Evolutionary conservation across 768 basidiomycete genomes (phyloP).

Genomic region (Cubamyces sp.): DNA sequence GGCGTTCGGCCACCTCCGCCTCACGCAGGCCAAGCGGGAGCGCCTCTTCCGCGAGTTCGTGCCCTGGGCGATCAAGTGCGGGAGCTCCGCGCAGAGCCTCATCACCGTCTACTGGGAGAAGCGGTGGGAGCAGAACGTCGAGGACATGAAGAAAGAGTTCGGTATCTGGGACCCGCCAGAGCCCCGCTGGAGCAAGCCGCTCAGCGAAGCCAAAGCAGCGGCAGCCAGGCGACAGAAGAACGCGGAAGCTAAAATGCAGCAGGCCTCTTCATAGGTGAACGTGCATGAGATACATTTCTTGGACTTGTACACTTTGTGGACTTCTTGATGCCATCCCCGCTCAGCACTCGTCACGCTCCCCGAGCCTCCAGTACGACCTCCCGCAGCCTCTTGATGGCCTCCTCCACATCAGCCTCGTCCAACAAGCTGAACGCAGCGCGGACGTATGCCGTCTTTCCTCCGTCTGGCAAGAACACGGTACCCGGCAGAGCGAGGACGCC

Average conservation of each 20-base stretch:
- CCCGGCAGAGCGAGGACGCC: constrained; percentile 92
- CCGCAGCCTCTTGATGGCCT: constrained; percentile 66
- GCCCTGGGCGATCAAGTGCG: constrained; percentile 91
- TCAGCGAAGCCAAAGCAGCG: constrained; percentile 63
- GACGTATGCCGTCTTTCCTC: constrained; percentile 74
- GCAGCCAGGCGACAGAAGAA: constrained; percentile 21
- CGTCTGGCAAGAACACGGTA: constrained; percentile 78
- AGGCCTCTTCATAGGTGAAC: constrained; percentile 7
- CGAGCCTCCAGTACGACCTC: constrained; percentile 34
- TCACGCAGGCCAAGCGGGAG: constrained; percentile 49
- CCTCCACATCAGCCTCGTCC: constrained; percentile 69
- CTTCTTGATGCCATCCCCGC: constrained; percentile 4
- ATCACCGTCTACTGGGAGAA: constrained; percentile 97
- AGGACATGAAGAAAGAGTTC: constrained; percentile 82
- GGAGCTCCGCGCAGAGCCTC: constrained; percentile 71
- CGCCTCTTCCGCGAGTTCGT: constrained; percentile 77
- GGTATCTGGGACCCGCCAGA: constrained; percentile 85
- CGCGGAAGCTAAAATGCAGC: neutral
- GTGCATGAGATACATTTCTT: constrained; percentile 2
- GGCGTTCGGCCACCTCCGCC: constrained; percentile 75
- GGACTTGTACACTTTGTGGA: constrained; percentile 3
- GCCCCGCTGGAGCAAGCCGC: constrained; percentile 67
- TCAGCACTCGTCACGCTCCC: constrained; percentile 1
- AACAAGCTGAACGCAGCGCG: constrained; percentile 82
- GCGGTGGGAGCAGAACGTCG: constrained; percentile 83